Evolutionary conservation across 352 stramenopile genomes (phyloP).

Genomic region (Phytophthora hybrid): DNA sequence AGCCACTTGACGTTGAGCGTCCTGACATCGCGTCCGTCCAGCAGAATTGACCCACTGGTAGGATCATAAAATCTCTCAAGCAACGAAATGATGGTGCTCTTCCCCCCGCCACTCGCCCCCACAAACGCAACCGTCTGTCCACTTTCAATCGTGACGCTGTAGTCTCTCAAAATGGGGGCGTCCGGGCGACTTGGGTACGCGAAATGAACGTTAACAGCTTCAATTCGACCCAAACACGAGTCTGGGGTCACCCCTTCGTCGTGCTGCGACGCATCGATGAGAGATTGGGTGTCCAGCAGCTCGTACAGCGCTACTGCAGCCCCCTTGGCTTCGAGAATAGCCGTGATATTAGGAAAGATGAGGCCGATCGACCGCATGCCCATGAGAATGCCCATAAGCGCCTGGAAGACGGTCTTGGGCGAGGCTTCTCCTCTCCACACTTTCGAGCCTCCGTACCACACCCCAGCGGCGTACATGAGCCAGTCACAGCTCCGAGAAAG

Average conservation of each 20-base stretch:
- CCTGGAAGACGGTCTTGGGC: conserved; percentile 32
- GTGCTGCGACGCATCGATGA: not conserved
- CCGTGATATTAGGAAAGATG: conserved; percentile 39
- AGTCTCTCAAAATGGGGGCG: conserved; percentile 27
- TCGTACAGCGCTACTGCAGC: not conserved
- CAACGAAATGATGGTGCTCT: conserved; percentile 55
- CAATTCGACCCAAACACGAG: conserved; percentile 9
- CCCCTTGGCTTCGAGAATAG: conserved; percentile 23
- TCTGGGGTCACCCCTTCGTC: conserved; percentile 4
- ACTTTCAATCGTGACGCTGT: conserved; percentile 26
- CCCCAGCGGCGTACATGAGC: conserved; percentile 38
- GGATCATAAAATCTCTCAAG: conserved; percentile 90
- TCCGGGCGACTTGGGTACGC: conserved; percentile 30
- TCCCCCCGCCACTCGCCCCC: conserved; percentile 29
- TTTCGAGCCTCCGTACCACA: conserved; percentile 47
- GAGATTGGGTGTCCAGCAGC: not conserved
- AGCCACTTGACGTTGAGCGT: conserved; percentile 1
- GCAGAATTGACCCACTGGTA: conserved; percentile 59
- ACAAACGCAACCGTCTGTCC: conserved; percentile 29
- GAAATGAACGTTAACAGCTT: conserved; percentile 22
- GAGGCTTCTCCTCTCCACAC: conserved; percentile 21
- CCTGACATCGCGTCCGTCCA: conserved; percentile 73
- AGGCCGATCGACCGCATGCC: conserved; percentile 33
- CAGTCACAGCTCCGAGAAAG: conserved; percentile 31
- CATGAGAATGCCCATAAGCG: conserved; percentile 38